phyloP scores from a whole-genome alignment of 345 rosid genomes.

The Rhizophora mangle region DNA sequence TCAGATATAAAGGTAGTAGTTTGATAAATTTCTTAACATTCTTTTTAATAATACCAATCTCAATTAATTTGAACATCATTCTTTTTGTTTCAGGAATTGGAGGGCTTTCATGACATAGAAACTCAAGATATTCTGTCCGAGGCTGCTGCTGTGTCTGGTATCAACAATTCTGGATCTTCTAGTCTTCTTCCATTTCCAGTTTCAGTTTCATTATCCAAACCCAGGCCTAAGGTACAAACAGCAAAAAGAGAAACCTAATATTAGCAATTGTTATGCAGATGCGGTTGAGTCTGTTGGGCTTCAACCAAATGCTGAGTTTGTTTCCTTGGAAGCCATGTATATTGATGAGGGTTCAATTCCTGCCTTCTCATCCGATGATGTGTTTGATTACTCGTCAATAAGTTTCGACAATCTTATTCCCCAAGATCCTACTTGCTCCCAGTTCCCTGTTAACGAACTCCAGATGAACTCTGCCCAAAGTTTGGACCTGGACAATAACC shows the following conservation, averaged over 20 bases:
- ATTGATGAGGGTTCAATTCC: constrained; percentile 35
- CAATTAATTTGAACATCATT: constrained; percentile 14
- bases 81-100: constrained; percentile 37
- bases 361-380: constrained; percentile 33
- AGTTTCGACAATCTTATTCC: constrained; percentile 25
- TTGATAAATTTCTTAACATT: not conserved
- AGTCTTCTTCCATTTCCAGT: not conserved
- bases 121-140: constrained; percentile 35
- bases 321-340: constrained; percentile 28
- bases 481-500: constrained; percentile 14
- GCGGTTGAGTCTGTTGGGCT: constrained; percentile 27
- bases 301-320: constrained; percentile 18
- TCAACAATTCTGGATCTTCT: constrained; percentile 1
- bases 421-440: constrained; percentile 23
- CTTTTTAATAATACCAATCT: constrained; percentile 11
- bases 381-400: constrained; percentile 35
- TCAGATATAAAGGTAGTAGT: constrained; percentile 31
- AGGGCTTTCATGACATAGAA: constrained; percentile 35
- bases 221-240: constrained; percentile 39
- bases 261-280: constrained; percentile 13
- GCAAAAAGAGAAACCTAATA: constrained; percentile 21
- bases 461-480: constrained; percentile 19
- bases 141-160: constrained; percentile 36
- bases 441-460: constrained; percentile 27
- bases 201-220: constrained; percentile 23